Percentiles rank a stretch among this genome's conserved stretches.
Conservation (phyloP, 1,139 yeast species). For the Suhomyces bribrorum region DNA sequence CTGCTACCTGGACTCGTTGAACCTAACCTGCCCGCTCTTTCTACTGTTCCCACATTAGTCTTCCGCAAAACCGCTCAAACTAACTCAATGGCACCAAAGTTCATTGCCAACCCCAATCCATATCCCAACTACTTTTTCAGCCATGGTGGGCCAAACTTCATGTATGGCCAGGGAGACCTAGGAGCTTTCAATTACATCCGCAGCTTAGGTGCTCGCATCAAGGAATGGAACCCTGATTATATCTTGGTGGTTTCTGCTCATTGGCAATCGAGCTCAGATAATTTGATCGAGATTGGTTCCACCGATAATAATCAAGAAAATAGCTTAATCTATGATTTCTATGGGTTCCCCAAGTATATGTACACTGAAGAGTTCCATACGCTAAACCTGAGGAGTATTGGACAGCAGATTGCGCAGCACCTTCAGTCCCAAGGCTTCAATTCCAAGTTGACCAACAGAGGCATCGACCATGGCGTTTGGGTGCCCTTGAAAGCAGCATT, state of each 20-base stretch:
- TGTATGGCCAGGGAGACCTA: constrained; percentile 49
- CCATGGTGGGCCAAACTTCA: constrained; percentile 80
- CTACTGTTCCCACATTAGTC: not conserved
- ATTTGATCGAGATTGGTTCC: constrained; percentile 51
- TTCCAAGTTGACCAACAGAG: constrained; percentile 50
- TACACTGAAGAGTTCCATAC: constrained; percentile 64
- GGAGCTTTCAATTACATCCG: constrained; percentile 62
- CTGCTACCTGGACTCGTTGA: too few relatives aligned
- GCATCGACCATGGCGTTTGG: constrained; percentile 84
- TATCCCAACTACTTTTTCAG: constrained; percentile 66
- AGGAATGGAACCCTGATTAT: constrained; percentile 59
- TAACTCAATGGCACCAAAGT: not conserved
- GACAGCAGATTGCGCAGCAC: constrained; percentile 44
- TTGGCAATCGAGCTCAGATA: constrained; percentile 57
- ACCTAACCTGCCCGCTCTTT: too few relatives aligned
- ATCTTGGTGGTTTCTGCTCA: constrained; percentile 72
- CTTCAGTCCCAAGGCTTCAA: constrained; percentile 46
- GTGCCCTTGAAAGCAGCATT: constrained; percentile 77
- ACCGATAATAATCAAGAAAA: constrained; percentile 31
- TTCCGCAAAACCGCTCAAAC: not conserved
- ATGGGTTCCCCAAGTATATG: constrained; percentile 66
- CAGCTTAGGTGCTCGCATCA: constrained; percentile 53
- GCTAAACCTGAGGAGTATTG: constrained; percentile 40
- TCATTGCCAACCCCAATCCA: constrained; percentile 23
- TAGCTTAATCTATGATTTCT: constrained; percentile 66